Base-by-base conservation (phyloP, 176 grass and related monocot species). In the Oryza rufipogon region DNA sequence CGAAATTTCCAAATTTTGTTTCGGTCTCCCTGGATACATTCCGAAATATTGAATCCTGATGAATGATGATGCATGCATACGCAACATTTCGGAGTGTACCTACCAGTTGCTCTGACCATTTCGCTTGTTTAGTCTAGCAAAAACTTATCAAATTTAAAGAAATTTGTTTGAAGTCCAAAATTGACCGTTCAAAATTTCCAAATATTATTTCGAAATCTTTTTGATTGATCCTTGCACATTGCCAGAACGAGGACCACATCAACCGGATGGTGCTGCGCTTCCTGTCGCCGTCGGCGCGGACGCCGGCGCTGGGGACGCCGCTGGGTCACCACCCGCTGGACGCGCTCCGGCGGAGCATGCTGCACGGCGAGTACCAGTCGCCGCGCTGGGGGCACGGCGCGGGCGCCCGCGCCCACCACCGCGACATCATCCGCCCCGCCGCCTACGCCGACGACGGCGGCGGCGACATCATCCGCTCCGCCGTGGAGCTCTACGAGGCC, bases 401-500 rank as follows among this genome's bases (percentile, higher is more conserved):
- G 28, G 28, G 28, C 28, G 28, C 28, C 28, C 1, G 28, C 1
- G 2, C 30, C 30, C 0, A 32, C 30, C 30, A 0, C 30, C 30
- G 30, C 30, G 30, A 32, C 30, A 32, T 32, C 30, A 32, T 32
- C 30, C 30, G 30, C 30, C 2, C 30, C 30, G 30, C 30, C 30
- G 30, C 30, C 30, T 30, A 30, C 30, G 30, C 34, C 34, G 34
- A 3, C 34, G 34, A 36, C 34, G 34, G 4, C 34, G 77, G 80
- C 64, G 13, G 89, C 39, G 39, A 92, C 71, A 94, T 90, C 65
- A 90, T 97, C 84, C 82, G 91, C 28, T 94, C 91, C 2, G 89
- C 91, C 10, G 73, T 87, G 87, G 94, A 97, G 85, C 89, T 97
- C 12, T 92, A 92, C 71, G 94, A 97, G 83, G 94, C 89, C 0